Percentiles rank a stretch among this genome's conserved stretches.
phyloP scores from a whole-genome alignment of 1,284 basidiomycete species.

The Ceratobasidium sp. region DNA sequence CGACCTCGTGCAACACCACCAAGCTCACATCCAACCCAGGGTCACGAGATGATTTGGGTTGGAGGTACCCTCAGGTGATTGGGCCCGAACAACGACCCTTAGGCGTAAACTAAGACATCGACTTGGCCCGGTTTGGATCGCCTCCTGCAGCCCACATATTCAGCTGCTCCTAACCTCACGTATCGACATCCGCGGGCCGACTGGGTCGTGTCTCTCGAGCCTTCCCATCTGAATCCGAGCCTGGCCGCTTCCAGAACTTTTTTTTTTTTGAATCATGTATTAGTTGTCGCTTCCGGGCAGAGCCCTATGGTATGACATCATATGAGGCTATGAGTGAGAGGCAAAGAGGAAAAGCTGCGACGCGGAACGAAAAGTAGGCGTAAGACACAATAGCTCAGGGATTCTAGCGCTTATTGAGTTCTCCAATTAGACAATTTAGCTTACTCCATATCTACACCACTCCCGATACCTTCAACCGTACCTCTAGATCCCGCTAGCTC shows the following conservation, averaged over 20 bases:
- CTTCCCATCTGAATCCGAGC: conserved; percentile 9
- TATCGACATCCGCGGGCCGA: conserved; percentile 48
- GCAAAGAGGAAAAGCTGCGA: no score
- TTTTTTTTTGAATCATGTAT: no score
- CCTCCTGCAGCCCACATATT: conserved; percentile 57
- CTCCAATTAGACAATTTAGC: no score
- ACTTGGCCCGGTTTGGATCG: conserved; percentile 66
- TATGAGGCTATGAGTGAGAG: no score
- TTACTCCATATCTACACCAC: no score
- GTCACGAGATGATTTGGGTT: not conserved
- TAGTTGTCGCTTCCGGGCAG: no score
- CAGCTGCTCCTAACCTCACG: conserved; percentile 51
- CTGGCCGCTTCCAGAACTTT: not conserved
- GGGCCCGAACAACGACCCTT: conserved; percentile 43
- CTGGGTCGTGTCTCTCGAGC: conserved; percentile 42
- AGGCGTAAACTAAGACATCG: conserved; percentile 44
- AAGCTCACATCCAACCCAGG: conserved; percentile 2
- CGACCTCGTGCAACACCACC: no score
- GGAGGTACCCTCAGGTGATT: conserved; percentile 15
- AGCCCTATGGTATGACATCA: no score
- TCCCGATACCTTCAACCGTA: no score
- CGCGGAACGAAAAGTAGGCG: no score
- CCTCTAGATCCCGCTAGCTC: no score
- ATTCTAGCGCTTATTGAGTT: not conserved
- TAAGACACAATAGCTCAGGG: no score